These are phyloP conservation scores for Cladosporium velox DNA, from an alignment of 2,329 filamentous ascomycete genomes.

Conservation along the genomic window DNA sequence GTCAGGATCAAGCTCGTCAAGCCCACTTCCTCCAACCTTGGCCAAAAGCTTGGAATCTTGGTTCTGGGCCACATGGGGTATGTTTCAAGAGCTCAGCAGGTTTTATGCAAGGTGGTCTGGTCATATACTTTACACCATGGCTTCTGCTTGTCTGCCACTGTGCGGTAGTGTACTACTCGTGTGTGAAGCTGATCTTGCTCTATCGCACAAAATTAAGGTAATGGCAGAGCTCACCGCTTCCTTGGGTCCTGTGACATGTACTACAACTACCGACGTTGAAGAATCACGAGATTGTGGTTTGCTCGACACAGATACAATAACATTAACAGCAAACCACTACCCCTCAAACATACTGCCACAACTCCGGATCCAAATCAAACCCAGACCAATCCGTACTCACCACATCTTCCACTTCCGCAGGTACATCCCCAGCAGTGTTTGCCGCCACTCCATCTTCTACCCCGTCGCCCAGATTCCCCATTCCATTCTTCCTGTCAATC, in stretches of 20 bases:
- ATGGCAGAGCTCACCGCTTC: no score
- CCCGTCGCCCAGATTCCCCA: slow-evolving; percentile 5
- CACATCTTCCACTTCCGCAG: slow-evolving; percentile 10
- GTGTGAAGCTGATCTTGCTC: no score
- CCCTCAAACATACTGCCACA: slow-evolving; percentile 19
- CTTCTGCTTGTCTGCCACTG: background rate
- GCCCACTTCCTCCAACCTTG: no score
- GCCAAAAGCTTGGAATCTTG: slow-evolving; percentile 9
- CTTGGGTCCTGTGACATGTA: background rate
- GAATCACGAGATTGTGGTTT: background rate
- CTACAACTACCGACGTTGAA: background rate
- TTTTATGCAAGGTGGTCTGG: background rate
- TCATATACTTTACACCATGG: background rate
- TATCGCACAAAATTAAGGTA: no score
- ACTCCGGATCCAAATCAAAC: slow-evolving; percentile 13
- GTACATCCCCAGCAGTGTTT: background rate
- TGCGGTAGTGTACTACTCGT: no score
- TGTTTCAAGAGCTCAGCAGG: background rate
- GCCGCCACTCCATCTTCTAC: background rate
- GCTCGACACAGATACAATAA: background rate
- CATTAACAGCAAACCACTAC: background rate
- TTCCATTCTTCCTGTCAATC: slow-evolving; percentile 9
- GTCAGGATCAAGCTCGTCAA: no score
- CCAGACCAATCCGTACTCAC: slow-evolving; percentile 4
- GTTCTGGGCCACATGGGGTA: background rate